Evolutionary conservation across 441 rosid species (phyloP), one percentile per base, ranked within the genome.

Genomic region (Flueggea neowawraea): DNA sequence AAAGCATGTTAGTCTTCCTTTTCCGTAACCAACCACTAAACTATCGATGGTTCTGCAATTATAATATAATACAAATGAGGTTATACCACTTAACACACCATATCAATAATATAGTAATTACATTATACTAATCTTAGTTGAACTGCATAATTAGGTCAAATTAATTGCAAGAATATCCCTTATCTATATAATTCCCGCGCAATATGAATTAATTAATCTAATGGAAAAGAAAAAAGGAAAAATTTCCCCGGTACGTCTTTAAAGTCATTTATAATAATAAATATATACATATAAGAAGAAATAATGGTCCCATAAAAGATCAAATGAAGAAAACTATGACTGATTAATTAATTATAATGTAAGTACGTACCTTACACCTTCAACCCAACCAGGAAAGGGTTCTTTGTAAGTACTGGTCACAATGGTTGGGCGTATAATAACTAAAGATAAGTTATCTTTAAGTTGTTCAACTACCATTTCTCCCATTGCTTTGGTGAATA

Each of bases 1-100:
- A 59, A 94, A 89, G 76, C 86, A 87, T 22, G 83, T 77, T 11
- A 94, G 67, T 60, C 74, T 81, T 63, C 99, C 99, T 76, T 83
- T 94, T 0, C 82, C 97, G 63, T 82, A 94, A 44, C 88, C 90
- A 64, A 89, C 75, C 3, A 82, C 84, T 31, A 94, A 60, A 71
- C 99, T 91, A 52, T 94, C 99, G 66, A 94, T 79, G 31, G 99
- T 94, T 73, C 99, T 94, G 84, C 63, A 68, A 16, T 57, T 45
- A 7, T 55, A 9, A 57, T 16, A 45, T 44, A 10, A 53, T 48
- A 2, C 22, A 54, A 54, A 57, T 5, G 8, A 12, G 52, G 16
- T 36, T 36, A 4, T 33, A 36, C 7, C 6, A 36, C 41, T 5
- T 5, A 5, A 36, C 6, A 36, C 41, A 36, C 6, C 41, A 36